phyloP scores from a whole-genome alignment of 169 alveolate genomes.

The Plasmodium cynomolgi region DNA sequence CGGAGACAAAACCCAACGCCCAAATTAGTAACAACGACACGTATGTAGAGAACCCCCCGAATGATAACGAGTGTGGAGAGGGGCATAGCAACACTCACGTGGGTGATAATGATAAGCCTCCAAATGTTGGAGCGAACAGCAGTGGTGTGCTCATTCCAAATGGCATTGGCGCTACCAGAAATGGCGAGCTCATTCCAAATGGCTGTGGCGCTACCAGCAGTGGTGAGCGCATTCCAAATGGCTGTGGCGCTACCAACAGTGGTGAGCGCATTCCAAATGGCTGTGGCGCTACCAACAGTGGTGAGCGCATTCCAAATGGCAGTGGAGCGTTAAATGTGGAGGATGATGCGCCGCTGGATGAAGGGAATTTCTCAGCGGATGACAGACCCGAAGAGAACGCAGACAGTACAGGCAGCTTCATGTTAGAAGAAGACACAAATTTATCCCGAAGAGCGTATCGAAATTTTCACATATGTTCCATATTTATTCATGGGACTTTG shows the following conservation, averaged over 20 bases:
- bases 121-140: neutral
- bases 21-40: neutral
- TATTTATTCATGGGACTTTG: constrained; percentile 53
- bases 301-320: neutral
- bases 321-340: neutral
- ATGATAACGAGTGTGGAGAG: neutral
- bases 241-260: neutral
- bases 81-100: neutral
- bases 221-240: neutral
- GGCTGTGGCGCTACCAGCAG: too few species aligned
- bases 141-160: too few species aligned
- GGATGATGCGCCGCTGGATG: neutral
- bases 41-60: neutral
- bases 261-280: neutral
- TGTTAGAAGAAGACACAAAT: constrained; percentile 50
- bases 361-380: neutral
- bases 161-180: too few species aligned
- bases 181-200: too few species aligned
- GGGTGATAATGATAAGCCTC: neutral
- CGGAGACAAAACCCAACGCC: neutral
- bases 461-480: constrained; percentile 63
- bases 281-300: neutral
- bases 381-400: constrained; percentile 17
- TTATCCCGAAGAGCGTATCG: constrained; percentile 66
- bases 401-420: constrained; percentile 42